Evolutionary conservation across 768 basidiomycete genomes (phyloP).

Genomic region (Austroboletus eburneus): DNA sequence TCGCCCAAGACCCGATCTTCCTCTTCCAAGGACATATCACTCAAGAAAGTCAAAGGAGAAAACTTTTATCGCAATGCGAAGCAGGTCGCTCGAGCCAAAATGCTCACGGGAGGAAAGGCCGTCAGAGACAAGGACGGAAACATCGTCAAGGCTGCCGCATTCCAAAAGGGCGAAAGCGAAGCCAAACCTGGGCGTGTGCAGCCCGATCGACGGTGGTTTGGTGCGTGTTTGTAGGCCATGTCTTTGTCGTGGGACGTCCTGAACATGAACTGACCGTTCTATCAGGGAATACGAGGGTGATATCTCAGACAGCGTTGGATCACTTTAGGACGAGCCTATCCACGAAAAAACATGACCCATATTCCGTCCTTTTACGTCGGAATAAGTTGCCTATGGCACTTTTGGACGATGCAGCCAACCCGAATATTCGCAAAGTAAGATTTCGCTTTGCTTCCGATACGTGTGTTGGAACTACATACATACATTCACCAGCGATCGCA

Average conservation of each 20-base stretch:
- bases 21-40: constrained; percentile 48
- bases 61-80: constrained; percentile 99
- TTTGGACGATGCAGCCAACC: constrained; percentile 84
- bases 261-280: constrained; percentile 1
- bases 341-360: constrained; percentile 87
- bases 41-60: constrained; percentile 83
- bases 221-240: constrained; percentile 42
- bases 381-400: constrained; percentile 98
- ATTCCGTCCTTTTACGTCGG: constrained; percentile 87
- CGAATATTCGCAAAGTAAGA: constrained; percentile 68
- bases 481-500: constrained; percentile 81
- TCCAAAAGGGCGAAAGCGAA: constrained; percentile 94
- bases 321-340: constrained; percentile 91
- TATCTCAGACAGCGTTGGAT: constrained; percentile 92
- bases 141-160: constrained; percentile 88
- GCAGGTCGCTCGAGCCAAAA: constrained; percentile 75
- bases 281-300: constrained; percentile 94
- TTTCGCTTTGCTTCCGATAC: neutral
- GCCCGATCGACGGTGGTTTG: constrained; percentile 97
- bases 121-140: constrained; percentile 89
- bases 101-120: constrained; percentile 90
- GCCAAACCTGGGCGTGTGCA: constrained; percentile 87
- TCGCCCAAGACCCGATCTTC: constrained; percentile 36
- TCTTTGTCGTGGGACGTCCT: constrained; percentile 2
- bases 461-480: constrained; percentile 3